Evolutionary conservation across 1,284 basidiomycete genomes (phyloP), one percentile per base, ranked within the genome.

Genomic region (Boletus sp.): DNA sequence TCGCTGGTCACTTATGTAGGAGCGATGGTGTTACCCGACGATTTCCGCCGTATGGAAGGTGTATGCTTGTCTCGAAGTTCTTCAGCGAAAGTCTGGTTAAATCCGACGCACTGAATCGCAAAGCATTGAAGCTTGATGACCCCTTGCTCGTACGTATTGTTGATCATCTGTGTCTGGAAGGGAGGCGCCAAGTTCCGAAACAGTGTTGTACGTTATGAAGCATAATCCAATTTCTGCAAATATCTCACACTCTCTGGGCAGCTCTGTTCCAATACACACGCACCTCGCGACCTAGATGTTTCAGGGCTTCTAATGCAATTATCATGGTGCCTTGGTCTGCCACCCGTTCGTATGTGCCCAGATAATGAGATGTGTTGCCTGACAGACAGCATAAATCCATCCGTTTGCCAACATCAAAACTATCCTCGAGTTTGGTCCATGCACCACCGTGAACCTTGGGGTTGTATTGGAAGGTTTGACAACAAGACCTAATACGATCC

Each of bases 111-210:
- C 48, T 33, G 60, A 46, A 64, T 57, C 4, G 36, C 56, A 38
- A 67, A 55, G 41, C 62, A 64, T 34, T 57, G 48, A 8, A 66
- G 46, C 35, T 65, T 57, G 46, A 68, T 61, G 39, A 67, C 48
- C 8, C 62, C 65, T 19, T 56, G 44, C 41, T 42, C 50, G 40
- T 60, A 64, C 62, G 68, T 67, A 16, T 56, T 54, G 13, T 41
- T 46, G 27, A 61, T 58, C 65, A 66, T 66, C 30, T 46, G 50
- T 27, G 38, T 42, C 16, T 63, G 65, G n/a, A 48, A 54, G 6
- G 63, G 55, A 19, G 62, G 50, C 17, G 68, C 32, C 20, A 62
- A 44, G 37, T 67, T 51, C n/a, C 44, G 49, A 43, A 57, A 59
- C 4, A 56, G 36, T 30, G 49, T 56, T 3, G 63, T 66, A n/a